phyloP scores from a whole-genome alignment of 2,329 filamentous ascomycete genomes.

The Pseudocercospora ulei region DNA sequence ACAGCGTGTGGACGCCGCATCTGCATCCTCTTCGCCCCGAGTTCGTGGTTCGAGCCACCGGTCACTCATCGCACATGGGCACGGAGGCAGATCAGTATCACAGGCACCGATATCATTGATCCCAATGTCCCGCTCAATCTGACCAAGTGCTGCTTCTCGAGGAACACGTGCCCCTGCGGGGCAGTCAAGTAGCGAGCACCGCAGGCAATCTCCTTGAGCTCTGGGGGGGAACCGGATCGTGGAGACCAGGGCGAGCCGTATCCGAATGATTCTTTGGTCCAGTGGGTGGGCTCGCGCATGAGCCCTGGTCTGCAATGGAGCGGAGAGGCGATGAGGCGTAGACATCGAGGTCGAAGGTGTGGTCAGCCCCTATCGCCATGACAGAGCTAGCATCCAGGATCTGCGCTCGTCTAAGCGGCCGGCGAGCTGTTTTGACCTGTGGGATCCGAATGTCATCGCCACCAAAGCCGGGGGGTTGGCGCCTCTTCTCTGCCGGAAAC shows the following conservation, averaged over 20 bases:
- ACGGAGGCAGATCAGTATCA: conserved; percentile 6
- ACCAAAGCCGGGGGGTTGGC: conserved; percentile 5
- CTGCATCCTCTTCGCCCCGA: conserved; percentile 2
- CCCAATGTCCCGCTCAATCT: background rate
- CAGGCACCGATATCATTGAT: conserved; percentile 9
- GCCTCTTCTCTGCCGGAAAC: background rate
- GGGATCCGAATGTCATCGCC: conserved; percentile 5
- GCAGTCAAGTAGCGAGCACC: background rate
- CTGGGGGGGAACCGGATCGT: background rate
- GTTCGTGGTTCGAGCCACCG: conserved; percentile 5
- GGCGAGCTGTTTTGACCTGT: conserved; percentile 1
- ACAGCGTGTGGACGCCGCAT: conserved; percentile 4
- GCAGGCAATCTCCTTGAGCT: background rate
- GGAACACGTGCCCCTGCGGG: background rate
- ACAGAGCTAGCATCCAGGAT: background rate
- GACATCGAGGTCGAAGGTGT: conserved; percentile 3
- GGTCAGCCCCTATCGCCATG: background rate
- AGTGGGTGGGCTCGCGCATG: background rate
- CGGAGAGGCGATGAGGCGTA: conserved; percentile 1
- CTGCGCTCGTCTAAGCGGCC: background rate
- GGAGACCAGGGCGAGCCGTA: background rate
- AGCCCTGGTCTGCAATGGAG: conserved; percentile 2
- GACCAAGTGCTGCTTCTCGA: background rate
- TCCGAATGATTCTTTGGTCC: background rate
- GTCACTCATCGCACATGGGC: conserved; percentile 5